These are phyloP conservation scores for Sarcocystis neurona DNA, from an alignment of 169 alveolate genomes.

Conservation along the genomic window DNA sequence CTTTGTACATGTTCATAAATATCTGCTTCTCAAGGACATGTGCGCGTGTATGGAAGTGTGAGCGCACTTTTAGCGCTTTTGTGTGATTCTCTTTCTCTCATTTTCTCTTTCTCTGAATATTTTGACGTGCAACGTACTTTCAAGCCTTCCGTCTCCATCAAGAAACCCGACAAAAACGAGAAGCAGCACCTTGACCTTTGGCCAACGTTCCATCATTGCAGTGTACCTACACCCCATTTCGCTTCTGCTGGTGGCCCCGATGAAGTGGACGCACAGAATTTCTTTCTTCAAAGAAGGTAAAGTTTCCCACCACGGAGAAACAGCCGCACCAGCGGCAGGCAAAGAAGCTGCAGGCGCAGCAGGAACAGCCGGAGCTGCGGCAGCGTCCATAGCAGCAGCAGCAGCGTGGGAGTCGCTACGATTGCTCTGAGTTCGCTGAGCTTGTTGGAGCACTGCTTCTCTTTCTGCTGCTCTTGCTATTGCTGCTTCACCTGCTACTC, in stretches of 20 bases:
- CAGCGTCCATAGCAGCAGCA: not conserved
- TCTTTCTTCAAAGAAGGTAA: slow-evolving; percentile 27
- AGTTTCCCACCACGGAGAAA: not conserved
- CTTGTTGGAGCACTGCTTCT: not conserved
- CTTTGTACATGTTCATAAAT: not conserved
- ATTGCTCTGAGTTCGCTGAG: not conserved
- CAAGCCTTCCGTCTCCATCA: not conserved
- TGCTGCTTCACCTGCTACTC: not conserved
- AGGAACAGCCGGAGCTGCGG: not conserved
- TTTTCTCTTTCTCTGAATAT: not conserved
- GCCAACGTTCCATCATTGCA: slow-evolving; percentile 39
- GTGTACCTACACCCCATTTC: slow-evolving; percentile 45
- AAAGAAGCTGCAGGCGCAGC: too few relatives aligned
- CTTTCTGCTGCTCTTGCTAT: not conserved
- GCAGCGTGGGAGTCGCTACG: too few relatives aligned
- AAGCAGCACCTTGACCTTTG: slow-evolving; percentile 22
- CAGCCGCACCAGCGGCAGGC: not conserved
- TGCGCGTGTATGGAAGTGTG: not conserved
- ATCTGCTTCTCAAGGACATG: not conserved
- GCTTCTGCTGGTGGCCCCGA: slow-evolving; percentile 31
- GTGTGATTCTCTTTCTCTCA: not conserved
- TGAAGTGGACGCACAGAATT: slow-evolving; percentile 22
- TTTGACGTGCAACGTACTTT: not conserved
- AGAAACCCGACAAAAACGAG: slow-evolving; percentile 34
- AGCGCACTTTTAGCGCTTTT: not conserved